Base-by-base conservation (phyloP, 2,329 filamentous ascomycete species). In the Xylaria sp. region DNA sequence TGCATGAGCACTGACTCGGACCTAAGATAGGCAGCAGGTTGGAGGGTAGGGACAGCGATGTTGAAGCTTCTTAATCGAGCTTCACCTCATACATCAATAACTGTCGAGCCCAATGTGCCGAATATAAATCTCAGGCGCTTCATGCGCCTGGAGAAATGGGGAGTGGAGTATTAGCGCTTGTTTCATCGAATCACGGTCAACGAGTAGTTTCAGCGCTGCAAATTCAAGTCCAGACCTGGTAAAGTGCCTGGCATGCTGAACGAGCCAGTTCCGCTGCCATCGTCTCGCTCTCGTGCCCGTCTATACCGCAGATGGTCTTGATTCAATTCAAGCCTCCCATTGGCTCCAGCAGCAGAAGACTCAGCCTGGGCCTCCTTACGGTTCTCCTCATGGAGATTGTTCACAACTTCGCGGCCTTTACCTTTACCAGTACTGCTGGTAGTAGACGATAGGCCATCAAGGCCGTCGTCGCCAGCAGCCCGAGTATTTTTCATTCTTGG, bases 401-500 rank as follows among this genome's bases (percentile, higher is more conserved):
- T 82, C 20, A 81, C 80, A 15, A 83, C 76, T 36, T 89, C 87
- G 53, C 84, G 85, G 20, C 86, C 84, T 73, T 85, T 88, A 5
- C 81, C 79, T 57, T 86, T 84, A 50, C 84, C 80, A n/a, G 85
- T 78, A 9, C 86, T 86, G 4, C 79, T 77, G n/a, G 77, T 77
- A 20, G 74, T 79, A 29, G 78, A 77, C 44, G 77, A 61, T 27
- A 68, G 79, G 42, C 84, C 84, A 5, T 82, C 79, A 33, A 85
- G 78, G 3, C 79, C 79, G 25, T 90, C 89, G 22, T 90, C 90
- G 0, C 90, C 90, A 4, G 91, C 92, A 17, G 62, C 71, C 15
- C 92, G 83, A 0, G 92, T 94, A 73, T 94, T 96, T 81, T 89
- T 91, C 82, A 94, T 95, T 53, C 92, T 83, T 1, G 93, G 93